These are phyloP conservation scores for Epichloe hybrida DNA, from an alignment of 2,329 filamentous ascomycete species.

Conservation along the genomic window DNA sequence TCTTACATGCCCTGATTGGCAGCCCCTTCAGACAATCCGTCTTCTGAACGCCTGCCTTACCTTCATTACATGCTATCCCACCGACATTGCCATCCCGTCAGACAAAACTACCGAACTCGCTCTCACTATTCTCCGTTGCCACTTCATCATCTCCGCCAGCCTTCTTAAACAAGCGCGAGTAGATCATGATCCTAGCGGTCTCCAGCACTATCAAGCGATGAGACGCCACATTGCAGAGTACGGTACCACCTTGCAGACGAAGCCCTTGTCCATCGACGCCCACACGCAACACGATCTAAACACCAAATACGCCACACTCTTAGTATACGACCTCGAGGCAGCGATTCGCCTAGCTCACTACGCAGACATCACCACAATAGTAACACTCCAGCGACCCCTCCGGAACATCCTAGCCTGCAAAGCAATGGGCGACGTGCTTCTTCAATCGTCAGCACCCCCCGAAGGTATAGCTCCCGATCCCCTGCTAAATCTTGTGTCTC, in stretches of 20 bases:
- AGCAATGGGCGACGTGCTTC: slow-evolving; percentile 51
- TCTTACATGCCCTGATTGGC: slow-evolving; percentile 42
- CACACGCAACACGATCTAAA: slow-evolving; percentile 37
- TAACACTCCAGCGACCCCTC: slow-evolving; percentile 36
- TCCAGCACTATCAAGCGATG: slow-evolving; percentile 48
- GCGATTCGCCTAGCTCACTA: slow-evolving; percentile 52
- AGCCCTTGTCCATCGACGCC: slow-evolving; percentile 21
- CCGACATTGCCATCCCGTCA: slow-evolving; percentile 14
- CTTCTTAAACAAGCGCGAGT: slow-evolving; percentile 1
- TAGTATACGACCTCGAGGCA: slow-evolving; percentile 71
- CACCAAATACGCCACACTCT: slow-evolving; percentile 49
- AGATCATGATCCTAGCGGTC: slow-evolving; percentile 28
- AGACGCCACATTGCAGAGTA: slow-evolving; percentile 40
- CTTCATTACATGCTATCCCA: slow-evolving; percentile 38
- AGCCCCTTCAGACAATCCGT: slow-evolving; percentile 37
- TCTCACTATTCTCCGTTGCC: slow-evolving; percentile 49
- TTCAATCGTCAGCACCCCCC: slow-evolving; percentile 37
- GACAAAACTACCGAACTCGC: not conserved
- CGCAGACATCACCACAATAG: slow-evolving; percentile 48
- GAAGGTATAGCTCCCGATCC: slow-evolving; percentile 24
- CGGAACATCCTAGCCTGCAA: slow-evolving; percentile 37
- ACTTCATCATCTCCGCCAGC: slow-evolving; percentile 49
- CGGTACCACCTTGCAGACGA: not conserved
- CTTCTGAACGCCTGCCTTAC: slow-evolving; percentile 41
- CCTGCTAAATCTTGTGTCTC: too few relatives aligned